Percentiles rank a stretch among this genome's conserved stretches.
phyloP scores from a whole-genome alignment of 352 stramenopile species.

The Thalassiosira oceanica region DNA sequence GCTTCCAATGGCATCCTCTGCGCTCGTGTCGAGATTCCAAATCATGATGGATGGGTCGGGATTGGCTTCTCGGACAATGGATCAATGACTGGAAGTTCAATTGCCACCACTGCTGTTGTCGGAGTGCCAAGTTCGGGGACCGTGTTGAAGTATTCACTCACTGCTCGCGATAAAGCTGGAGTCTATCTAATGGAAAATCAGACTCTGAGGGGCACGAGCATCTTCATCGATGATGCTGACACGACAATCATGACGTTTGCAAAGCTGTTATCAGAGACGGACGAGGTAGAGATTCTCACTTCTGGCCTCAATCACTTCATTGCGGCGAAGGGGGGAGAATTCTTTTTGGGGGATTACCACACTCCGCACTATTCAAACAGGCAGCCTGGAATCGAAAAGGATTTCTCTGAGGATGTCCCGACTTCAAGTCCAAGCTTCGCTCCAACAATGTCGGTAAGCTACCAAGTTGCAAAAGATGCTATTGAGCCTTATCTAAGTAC shows the following conservation, averaged over 20 bases:
- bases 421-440: not conserved
- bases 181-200: constrained; percentile 11
- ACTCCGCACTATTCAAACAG: not conserved
- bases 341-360: not conserved
- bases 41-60: constrained; percentile 10
- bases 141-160: constrained; percentile 23
- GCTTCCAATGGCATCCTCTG: constrained; percentile 16
- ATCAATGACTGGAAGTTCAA: constrained; percentile 12
- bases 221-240: not conserved
- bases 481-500: too few relatives aligned
- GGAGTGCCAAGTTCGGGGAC: constrained; percentile 5
- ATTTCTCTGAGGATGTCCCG: not conserved
- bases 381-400: not conserved
- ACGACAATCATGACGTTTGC: constrained; percentile 19
- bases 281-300: constrained; percentile 5
- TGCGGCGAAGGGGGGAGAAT: not conserved
- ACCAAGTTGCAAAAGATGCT: not conserved
- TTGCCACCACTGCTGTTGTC: constrained; percentile 23
- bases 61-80: constrained; percentile 17
- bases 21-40: constrained; percentile 5
- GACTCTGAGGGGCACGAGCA: constrained; percentile 8
- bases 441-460: not conserved
- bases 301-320: too few relatives aligned
- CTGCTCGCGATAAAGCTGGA: not conserved
- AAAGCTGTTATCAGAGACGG: constrained; percentile 12